Conservation (phyloP, 2,329 filamentous ascomycete genomes). For the Penicillium sp. region DNA sequence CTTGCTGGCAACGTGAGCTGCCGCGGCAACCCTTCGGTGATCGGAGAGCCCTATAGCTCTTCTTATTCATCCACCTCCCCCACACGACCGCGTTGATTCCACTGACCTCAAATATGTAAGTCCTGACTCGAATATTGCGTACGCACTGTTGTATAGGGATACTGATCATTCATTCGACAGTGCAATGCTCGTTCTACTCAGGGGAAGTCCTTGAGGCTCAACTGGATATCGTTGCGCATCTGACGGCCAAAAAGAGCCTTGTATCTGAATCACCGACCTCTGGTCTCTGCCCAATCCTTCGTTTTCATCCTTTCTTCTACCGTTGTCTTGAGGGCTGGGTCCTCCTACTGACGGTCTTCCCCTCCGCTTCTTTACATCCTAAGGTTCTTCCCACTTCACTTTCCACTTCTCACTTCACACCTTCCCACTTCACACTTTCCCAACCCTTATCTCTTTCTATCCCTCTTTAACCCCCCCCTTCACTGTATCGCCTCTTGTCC, state of each 20-base stretch:
- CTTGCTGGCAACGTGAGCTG: constrained; percentile 15
- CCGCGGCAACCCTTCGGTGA: constrained; percentile 25
- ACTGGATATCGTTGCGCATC: constrained; percentile 21
- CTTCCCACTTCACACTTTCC: background rate
- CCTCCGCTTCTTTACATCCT: background rate
- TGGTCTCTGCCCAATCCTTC: constrained; percentile 4
- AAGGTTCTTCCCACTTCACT: too few relatives aligned
- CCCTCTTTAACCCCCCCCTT: background rate
- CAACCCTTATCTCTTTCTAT: constrained; percentile 13
- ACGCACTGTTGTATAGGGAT: background rate
- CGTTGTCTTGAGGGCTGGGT: constrained; percentile 16
- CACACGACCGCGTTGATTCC: background rate
- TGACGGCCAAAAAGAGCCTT: constrained; percentile 4
- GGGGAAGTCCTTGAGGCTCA: constrained; percentile 30
- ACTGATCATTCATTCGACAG: constrained; percentile 14
- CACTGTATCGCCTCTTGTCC: constrained; percentile 11
- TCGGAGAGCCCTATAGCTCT: constrained; percentile 18
- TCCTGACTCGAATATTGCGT: background rate
- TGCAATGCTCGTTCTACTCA: constrained; percentile 32
- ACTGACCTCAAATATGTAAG: background rate
- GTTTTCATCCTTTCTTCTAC: constrained; percentile 7
- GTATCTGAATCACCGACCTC: background rate
- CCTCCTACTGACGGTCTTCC: constrained; percentile 1
- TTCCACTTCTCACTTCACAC: constrained; percentile 5
- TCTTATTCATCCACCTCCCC: background rate